Percentiles rank a stretch among this genome's conserved stretches.
Conservation (phyloP, 192 early-diverging fungal species). For the Coemansia javaensis region DNA sequence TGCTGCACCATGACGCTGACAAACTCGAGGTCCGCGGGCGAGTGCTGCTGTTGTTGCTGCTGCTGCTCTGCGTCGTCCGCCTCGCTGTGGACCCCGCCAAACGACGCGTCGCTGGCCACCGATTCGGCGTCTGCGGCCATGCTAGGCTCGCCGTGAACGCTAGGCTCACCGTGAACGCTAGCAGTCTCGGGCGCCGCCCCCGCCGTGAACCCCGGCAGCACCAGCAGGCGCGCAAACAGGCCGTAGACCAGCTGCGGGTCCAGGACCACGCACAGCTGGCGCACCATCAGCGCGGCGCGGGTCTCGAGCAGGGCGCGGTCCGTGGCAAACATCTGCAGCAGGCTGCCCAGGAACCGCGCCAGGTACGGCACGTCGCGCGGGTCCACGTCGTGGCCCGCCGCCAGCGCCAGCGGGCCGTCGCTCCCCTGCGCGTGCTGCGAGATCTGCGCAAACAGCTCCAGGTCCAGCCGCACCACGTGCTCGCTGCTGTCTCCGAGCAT, state of each 20-base stretch:
- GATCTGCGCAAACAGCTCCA: conserved; percentile 95
- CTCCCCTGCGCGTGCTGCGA: conserved; percentile 32
- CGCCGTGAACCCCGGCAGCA: conserved; percentile 28
- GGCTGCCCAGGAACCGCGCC: conserved; percentile 79
- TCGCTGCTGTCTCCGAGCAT: conserved; percentile 90
- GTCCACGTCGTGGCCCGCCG: conserved; percentile 5
- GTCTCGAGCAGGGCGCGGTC: conserved; percentile 85
- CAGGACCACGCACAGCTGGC: conserved; percentile 86
- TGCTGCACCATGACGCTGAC: conserved; percentile 97
- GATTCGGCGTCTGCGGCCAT: background rate
- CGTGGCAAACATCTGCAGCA: conserved; percentile 84
- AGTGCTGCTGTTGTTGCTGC: background rate
- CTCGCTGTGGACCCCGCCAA: no score
- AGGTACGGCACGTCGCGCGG: conserved; percentile 56
- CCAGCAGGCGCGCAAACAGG: conserved; percentile 81
- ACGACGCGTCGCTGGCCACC: no score
- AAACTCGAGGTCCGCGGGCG: conserved; percentile 63
- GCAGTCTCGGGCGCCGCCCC: background rate
- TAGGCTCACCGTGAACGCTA: background rate
- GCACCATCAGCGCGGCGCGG: conserved; percentile 85
- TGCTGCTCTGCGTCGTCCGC: background rate
- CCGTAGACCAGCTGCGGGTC: conserved; percentile 90
- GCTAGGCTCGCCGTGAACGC: no score
- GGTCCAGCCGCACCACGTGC: conserved; percentile 87
- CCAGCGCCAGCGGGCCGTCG: background rate